Base-by-base conservation (phyloP, 805 yeast species). In the Metschnikowia shivogae region DNA sequence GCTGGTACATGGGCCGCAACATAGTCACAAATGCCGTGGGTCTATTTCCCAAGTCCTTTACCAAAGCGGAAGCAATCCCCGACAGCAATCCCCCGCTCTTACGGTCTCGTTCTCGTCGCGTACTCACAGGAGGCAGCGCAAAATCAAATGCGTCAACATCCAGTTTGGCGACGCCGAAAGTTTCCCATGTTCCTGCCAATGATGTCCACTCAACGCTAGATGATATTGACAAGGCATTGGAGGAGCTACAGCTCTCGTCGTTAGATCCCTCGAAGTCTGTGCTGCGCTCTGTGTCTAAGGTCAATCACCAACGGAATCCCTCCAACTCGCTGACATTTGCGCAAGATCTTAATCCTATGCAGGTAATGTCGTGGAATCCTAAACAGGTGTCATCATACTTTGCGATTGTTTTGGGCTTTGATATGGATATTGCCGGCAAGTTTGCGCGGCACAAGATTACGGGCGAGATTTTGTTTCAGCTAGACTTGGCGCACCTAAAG, bases 1-100 rank as follows among this genome's bases (percentile, higher is more conserved):
- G 98, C 13, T 93, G 99, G 99, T 93, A 84, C 60, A 85, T 87
- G 74, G 96, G 97, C 3, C 82, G 80, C 48, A 90, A 90, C 55
- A 60, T 88, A 40, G 59, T 77, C 40, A 82, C 92, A 0, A 78
- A 80, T 43, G 76, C 78, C 43, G 92, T 88, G 10, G 99, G 99
- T 0, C 69, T 92, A 34, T 93, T 89, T 59, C 99, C 99, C 11
- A 86, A 86, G 53, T 81, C 89, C 3, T 92, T 92, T 63, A 90
- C 97, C 1, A 83, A 83, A 54, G 60, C 77, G 7, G 45, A 43
- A 28, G 43, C 48, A 9, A 44, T 45, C 11, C 45, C 39, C 30
- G 36, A 39, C 39, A 13, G 36, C 34, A 26, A 36, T 12, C 49
- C 56, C 6, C 33, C 75, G 1, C 55, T 80, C 8, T 60, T 61